Conservation (phyloP, 1,284 basidiomycete genomes). For the Trichosporon sp. region DNA sequence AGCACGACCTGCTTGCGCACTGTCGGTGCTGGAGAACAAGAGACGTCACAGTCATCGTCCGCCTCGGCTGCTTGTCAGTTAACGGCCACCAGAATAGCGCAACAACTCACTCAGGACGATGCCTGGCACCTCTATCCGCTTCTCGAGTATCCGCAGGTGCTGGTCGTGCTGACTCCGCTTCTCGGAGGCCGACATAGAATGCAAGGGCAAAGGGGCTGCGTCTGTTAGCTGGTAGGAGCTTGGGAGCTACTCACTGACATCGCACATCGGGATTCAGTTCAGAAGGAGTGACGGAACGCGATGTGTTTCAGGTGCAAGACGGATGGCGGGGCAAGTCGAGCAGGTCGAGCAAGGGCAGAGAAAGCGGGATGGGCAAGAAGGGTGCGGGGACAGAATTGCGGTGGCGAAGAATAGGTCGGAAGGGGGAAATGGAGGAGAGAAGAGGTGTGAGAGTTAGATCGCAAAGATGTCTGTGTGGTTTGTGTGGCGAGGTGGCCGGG, state of each 20-base stretch:
- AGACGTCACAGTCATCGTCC: slow-evolving; percentile 21
- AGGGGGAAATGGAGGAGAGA: background rate
- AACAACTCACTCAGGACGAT: slow-evolving; percentile 22
- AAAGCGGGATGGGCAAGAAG: background rate
- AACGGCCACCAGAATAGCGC: background rate
- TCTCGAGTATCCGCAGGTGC: slow-evolving; percentile 11
- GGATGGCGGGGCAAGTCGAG: background rate
- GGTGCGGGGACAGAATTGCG: slow-evolving; percentile 2
- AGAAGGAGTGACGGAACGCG: background rate
- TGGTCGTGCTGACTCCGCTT: background rate
- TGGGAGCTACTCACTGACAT: background rate
- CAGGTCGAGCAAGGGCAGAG: slow-evolving; percentile 1
- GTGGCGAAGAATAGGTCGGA: background rate
- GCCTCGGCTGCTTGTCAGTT: slow-evolving; percentile 28
- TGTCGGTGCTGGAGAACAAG: slow-evolving; percentile 28
- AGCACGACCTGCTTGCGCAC: slow-evolving; percentile 39
- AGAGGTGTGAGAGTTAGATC: background rate
- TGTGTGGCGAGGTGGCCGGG: slow-evolving; percentile 3
- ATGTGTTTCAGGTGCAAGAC: background rate
- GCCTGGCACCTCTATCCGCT: slow-evolving; percentile 21
- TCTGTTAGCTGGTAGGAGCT: background rate
- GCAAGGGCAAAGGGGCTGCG: slow-evolving; percentile 9
- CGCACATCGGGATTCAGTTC: slow-evolving; percentile 2
- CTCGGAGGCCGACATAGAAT: slow-evolving; percentile 7
- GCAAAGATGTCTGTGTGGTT: slow-evolving; percentile 3